Evolutionary conservation across 441 rosid species (phyloP).

Genomic region (Erysimum pusillum): DNA sequence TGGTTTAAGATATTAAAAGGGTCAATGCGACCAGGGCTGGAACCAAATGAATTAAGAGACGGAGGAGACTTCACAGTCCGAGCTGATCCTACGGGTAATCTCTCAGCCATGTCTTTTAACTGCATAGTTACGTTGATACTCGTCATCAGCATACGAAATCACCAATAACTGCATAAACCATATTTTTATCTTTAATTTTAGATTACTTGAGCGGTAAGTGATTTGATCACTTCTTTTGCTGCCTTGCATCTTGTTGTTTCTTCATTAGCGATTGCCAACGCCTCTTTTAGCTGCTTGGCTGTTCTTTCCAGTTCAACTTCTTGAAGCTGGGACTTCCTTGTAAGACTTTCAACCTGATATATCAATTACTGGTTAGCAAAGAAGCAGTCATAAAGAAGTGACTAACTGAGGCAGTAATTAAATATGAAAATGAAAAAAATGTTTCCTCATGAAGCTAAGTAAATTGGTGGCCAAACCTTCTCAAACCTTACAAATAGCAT

Average conservation of each 20-base stretch:
- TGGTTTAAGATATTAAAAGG: conserved; percentile 55
- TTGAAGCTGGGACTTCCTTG: conserved; percentile 82
- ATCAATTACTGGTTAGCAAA: conserved; percentile 44
- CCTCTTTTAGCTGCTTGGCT: conserved; percentile 89
- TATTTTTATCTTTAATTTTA: too few species aligned
- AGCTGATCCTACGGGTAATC: conserved; percentile 77
- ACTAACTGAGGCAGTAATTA: not conserved
- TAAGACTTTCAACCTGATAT: conserved; percentile 84
- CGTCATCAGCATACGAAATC: too few species aligned
- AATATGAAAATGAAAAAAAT: not conserved
- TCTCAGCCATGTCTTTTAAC: conserved; percentile 95
- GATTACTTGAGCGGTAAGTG: conserved; percentile 91
- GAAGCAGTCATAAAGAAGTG: conserved; percentile 24
- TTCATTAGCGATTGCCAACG: conserved; percentile 83
- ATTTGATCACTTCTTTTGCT: conserved; percentile 96
- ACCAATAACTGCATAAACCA: not conserved
- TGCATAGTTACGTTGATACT: conserved; percentile 45
- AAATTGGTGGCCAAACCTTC: conserved; percentile 1
- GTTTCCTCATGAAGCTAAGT: conserved; percentile 13
- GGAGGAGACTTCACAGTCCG: conserved; percentile 68
- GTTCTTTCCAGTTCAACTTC: conserved; percentile 92
- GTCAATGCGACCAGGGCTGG: conserved; percentile 62
- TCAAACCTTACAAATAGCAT: not conserved
- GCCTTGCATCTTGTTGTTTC: conserved; percentile 97
- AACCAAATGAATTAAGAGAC: conserved; percentile 62